Evolutionary conservation across 2,329 filamentous ascomycete genomes (phyloP), one percentile per base, ranked within the genome.

Genomic region (Fusarium xylarioides): DNA sequence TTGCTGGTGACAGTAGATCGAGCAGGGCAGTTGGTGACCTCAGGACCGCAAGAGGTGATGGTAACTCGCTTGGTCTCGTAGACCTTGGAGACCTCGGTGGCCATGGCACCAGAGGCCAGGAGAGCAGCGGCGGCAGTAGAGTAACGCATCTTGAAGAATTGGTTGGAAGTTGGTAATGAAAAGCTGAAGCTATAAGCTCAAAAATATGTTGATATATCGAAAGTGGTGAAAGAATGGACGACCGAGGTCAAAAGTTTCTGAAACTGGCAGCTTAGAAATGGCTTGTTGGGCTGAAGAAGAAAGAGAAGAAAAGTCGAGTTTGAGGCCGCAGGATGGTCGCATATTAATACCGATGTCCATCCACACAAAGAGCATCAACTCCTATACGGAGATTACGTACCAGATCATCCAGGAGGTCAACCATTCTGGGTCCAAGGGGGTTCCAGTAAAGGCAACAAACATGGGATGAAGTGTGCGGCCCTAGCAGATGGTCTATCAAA

Each of bases 71-170:
- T 83, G 78, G 89, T 90, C 81, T 84, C 81, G 85, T 87, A 90
- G 83, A 88, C 84, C 80, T 88, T 86, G 58, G 81, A 82, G 74
- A 84, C 70, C 75, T 80, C 78, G 63, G 77, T 71, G 71, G 80
- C 78, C 67, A 79, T 70, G 74, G 74, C 80, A 63, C 77, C 71
- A 78, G 81, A 72, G 76, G 82, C 83, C 77, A 90, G 83, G 79
- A 87, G 79, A 80, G 82, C 80, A 76, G 85, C 84, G 78, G 85
- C 83, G 80, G 85, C 77, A 78, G 86, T 79, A 67, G 64, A 67
- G 87, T 90, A 90, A 88, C 87, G 87, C 89, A 91, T 91, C 79
- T 90, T 91, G 88, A 85, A 76, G 73, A 81, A 47, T 79, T 79
- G 52, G 43, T 65, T 65, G 53, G 55, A 66, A 69, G 57, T 66